Evolutionary conservation across 192 early-diverging fungal species (phyloP).

Genomic region (Chytriomyces confervae): DNA sequence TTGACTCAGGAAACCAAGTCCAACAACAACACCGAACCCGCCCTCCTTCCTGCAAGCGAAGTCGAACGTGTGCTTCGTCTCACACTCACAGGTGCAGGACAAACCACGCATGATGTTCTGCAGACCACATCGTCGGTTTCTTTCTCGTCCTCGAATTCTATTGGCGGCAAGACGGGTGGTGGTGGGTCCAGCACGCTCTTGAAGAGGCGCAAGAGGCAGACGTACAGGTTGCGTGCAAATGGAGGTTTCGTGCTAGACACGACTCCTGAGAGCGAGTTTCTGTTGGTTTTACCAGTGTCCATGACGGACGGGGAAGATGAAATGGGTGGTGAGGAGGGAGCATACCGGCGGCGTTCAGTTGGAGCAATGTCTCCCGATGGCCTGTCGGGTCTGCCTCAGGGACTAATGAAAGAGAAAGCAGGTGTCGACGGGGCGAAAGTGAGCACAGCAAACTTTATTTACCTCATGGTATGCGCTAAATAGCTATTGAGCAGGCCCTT

Average conservation of each 20-base stretch:
- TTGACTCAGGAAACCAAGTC: conserved; percentile 36
- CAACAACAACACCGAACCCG: neutral
- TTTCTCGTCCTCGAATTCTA: neutral
- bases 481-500: neutral
- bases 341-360: too few relatives aligned
- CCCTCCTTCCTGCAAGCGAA: neutral
- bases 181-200: neutral
- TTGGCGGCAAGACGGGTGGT: neutral
- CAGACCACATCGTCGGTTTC: neutral
- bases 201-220: conserved; percentile 1
- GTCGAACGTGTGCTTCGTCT: conserved; percentile 33
- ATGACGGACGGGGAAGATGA: neutral
- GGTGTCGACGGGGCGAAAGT: conserved; percentile 8
- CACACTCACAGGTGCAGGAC: conserved; percentile 40
- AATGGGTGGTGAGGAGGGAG: neutral
- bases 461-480: neutral
- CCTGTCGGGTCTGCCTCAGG: neutral
- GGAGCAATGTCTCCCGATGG: neutral
- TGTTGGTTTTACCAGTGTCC: conserved; percentile 23
- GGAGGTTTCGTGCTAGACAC: conserved; percentile 10
- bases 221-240: conserved; percentile 24
- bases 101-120: neutral
- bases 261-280: conserved; percentile 20
- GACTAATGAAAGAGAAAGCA: neutral
- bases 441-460: neutral